Evolutionary conservation across 116 monocot genomes (phyloP), one percentile per base, ranked within the genome.

Genomic region (Cymodocea nodosa): DNA sequence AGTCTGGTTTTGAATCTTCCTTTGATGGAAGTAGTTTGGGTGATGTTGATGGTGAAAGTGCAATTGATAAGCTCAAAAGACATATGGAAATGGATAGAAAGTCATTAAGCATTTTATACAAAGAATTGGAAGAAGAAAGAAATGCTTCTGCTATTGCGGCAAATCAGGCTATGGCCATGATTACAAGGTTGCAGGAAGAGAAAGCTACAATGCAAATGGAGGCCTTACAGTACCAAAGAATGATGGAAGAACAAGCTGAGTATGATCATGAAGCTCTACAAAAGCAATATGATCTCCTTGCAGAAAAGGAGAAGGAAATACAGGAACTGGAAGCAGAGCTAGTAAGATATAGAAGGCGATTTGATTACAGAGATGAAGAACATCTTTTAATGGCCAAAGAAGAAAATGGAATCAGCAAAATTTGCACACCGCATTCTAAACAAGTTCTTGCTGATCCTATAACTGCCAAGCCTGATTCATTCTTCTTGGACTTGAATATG

Each of bases 191-290:
- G 76, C 98, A 99, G 75, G 92, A 84, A 71, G 98, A 99, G 77
- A 99, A 99, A 74, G 98, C 98, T 51, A 64, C 83, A 4, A 89
- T 99, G 89, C 92, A 84, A 48, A 92, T 99, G 98, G 92, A 99
- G 69, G 92, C 89, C 36, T 68, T 92, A 69, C 98, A 99, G 39
- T 99, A 99, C 73, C 82, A 82, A 56, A 70, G 98, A 56, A 86
- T 99, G 92, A 89, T 99, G 98, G 98, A 99, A 70, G 98, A 99
- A 63, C 92, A 99, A 81, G 72, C 82, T 4, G 92, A 92, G 63
- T 92, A 99, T 74, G 89, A 99, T 56, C 79, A 89, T 63, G 98
- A 99, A 70, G 89, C 89, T 5, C 74, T 92, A 59, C 86, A 79
- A 65, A 83, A 64, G 18, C 24, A 65, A 57, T 80, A 84, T 73